Evolutionary conservation across 768 basidiomycete species (phyloP).

Genomic region (Trametes meyenii): DNA sequence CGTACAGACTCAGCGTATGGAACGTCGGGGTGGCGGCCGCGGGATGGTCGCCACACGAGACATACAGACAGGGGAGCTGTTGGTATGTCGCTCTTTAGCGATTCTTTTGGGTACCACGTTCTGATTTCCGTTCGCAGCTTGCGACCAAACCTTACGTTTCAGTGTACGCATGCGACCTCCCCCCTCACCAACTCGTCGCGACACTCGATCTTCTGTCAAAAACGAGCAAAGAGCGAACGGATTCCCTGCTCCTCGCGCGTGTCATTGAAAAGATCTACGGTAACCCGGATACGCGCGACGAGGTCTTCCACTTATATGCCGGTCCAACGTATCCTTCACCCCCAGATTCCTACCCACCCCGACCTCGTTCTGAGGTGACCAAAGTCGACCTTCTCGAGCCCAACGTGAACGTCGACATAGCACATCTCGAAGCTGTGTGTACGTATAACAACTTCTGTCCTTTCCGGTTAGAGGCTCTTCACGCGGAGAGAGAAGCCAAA

Average conservation of each 20-base stretch:
- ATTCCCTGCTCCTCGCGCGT: constrained; percentile 13
- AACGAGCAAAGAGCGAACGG: constrained; percentile 5
- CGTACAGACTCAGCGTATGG: constrained; percentile 22
- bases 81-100: constrained; percentile 27
- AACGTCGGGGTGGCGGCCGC: constrained; percentile 31
- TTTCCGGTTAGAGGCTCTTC: constrained; percentile 1
- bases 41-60: constrained; percentile 30
- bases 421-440: constrained; percentile 31
- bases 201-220: constrained; percentile 19
- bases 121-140: constrained; percentile 18
- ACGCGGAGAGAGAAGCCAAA: neutral
- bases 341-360: constrained; percentile 22
- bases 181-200: neutral
- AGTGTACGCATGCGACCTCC: constrained; percentile 21
- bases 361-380: neutral
- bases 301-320: constrained; percentile 32
- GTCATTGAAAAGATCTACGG: constrained; percentile 26
- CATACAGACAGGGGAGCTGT: constrained; percentile 31
- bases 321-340: constrained; percentile 28
- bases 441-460: constrained; percentile 29
- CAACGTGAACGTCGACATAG: constrained; percentile 27
- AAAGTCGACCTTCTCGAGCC: constrained; percentile 10
- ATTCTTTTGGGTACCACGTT: too few species aligned
- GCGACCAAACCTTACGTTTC: constrained; percentile 34
- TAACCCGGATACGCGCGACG: constrained; percentile 26